Base-by-base conservation (phyloP, 345 rosid genomes). In the Lepidium aucheri region DNA sequence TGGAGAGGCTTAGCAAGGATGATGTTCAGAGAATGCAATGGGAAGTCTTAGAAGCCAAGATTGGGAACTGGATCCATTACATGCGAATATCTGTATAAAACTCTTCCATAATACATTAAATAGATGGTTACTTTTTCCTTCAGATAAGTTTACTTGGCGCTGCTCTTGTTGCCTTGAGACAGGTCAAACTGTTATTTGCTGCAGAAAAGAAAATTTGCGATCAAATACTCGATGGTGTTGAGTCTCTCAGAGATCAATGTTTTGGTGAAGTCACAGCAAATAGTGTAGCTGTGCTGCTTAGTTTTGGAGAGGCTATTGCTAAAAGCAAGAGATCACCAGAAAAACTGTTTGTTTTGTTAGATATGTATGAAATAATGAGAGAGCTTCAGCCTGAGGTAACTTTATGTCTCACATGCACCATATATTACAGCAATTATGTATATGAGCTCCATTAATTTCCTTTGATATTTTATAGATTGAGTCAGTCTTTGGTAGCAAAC, bases 291-390 rank as follows among this genome's bases (percentile, higher is more conserved):
- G 72, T 82, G 73, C 90, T 95, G 33, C 96, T 87, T 77, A 95
- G 97, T 77, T 91, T 95, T 42, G 96, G 99, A 16, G 99, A 95
- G 65, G 96, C 96, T 44, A 80, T 95, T 32, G 96, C 99, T 44
- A 95, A 79, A 82, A 91, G 99, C 87, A 95, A 89, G 81, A 83
- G 99, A 77, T 95, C 99, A 2, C 97, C 99, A 0, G 97, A 95
- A 72, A 91, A 91, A 56, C 65, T 95, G 26, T 95, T 95, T 74
- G 97, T 91, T 72, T 81, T 91, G 50, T 61, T 94, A 60, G 99
- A 94, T 77, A 94, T 94, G 99, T 94, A 85, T 52, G 99, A 94
- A 84, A 90, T 91, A 44, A 87, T 94, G 99, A 80, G 96, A 76
- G 99, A 91, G 78, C 85, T 91, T 68, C 86, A 84, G 60, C 79